A percentile compares a stretch with the other conserved stretches of the same genome.
phyloP scores from a whole-genome alignment of 495 filamentous ascomycete genomes.

The Schizothecium vesticola region DNA sequence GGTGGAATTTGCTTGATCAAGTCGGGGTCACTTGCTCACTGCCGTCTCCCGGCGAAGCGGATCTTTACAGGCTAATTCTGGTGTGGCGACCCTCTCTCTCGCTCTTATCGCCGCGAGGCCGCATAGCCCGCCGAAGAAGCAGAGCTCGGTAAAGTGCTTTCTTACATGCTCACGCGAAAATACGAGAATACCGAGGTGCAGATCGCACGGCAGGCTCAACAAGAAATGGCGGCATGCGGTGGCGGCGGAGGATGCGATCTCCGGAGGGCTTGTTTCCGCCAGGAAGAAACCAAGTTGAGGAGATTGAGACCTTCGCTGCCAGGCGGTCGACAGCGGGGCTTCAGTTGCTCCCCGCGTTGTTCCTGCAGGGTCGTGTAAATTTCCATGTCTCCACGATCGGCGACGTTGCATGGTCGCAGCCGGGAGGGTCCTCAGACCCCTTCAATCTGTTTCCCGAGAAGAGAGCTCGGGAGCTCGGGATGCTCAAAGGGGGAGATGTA shows the following conservation, averaged over 20 bases:
- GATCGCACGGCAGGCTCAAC: neutral
- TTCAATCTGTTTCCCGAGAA: neutral
- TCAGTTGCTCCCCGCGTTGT: neutral
- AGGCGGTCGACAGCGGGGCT: neutral
- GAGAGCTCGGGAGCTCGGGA: neutral
- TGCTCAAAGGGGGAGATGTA: neutral
- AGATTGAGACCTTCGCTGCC: neutral
- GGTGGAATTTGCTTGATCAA: neutral
- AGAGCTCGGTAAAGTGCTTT: neutral
- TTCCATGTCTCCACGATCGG: neutral
- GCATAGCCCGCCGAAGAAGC: neutral
- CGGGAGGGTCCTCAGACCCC: neutral
- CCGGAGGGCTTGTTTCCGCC: neutral
- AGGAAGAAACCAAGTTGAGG: neutral
- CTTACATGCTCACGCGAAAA: neutral
- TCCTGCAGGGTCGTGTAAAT: neutral
- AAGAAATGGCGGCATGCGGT: neutral
- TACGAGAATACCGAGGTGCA: neutral
- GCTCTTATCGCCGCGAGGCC: neutral
- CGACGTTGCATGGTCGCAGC: neutral
- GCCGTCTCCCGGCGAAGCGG: neutral
- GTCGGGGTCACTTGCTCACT: neutral
- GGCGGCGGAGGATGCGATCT: neutral
- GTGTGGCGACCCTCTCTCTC: neutral
- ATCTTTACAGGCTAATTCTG: neutral